Evolutionary conservation across 2,329 filamentous ascomycete species (phyloP), one percentile per base, ranked within the genome.

Genomic region (Xylaria sp.): DNA sequence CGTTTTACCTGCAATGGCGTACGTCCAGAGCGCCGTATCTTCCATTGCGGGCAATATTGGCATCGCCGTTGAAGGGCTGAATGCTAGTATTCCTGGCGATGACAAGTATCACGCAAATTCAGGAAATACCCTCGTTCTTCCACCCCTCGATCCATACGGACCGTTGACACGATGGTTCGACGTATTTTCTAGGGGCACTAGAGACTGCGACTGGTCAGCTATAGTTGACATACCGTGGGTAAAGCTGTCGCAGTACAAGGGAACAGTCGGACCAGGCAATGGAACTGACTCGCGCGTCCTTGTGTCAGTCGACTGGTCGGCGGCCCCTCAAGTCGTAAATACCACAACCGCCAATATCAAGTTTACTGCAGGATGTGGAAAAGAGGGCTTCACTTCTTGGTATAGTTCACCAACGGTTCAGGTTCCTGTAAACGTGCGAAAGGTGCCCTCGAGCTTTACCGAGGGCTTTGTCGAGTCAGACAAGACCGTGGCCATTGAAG

Each of bases 81-180:
- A 92, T 70, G 90, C 88, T 0, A 88, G 88, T 0, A 86, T 92
- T 5, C 89, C 90, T 0, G 90, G 91, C 27, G 90, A 92, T 71
- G 89, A 91, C 78, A 83, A 81, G 68, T 91, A 84, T 78, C 90
- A 91, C 78, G 23, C 75, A 73, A 89, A 87, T 74, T 83, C 85
- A 5, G 84, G 82, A 51, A 84, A 84, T 69, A 84, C 81, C 2
- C 81, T 91, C 3, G 83, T 84, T 0, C 79, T 90, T 3, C 86
- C 86, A 9, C 81, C 85, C 0, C 82, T 92, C 66, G 88, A 88
- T 69, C 86, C 84, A 0, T 91, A 90, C 65, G 87, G 88, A 1
- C 82, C 85, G 0, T 74, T 77, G 0, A 83, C 81, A 0, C 84
- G 89, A 47, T 91, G 86, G 82, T 87, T 92, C 62, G 90, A 92